A percentile compares a stretch with the other conserved stretches of the same genome.
Conservation (phyloP, 2,329 filamentous ascomycete genomes). For the Diaporthe aspalathi region DNA sequence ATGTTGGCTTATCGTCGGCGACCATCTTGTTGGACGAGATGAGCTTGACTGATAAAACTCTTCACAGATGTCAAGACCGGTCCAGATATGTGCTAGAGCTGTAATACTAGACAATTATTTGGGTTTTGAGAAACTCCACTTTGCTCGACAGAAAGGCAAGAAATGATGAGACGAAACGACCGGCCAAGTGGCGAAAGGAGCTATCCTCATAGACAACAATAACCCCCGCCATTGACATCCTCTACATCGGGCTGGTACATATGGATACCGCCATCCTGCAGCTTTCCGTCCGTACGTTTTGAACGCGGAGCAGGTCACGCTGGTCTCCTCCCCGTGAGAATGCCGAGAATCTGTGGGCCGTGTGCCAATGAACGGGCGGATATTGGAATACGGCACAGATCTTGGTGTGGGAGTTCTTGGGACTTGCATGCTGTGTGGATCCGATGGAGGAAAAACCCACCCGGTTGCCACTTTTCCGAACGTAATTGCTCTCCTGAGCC, state of each 20-base stretch:
- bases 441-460: conserved; percentile 12
- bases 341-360: conserved; percentile 28
- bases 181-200: background rate
- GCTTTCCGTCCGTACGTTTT: conserved; percentile 37
- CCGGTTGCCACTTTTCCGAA: conserved; percentile 26
- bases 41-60: conserved; percentile 33
- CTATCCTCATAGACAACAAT: background rate
- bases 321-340: conserved; percentile 19
- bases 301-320: conserved; percentile 14
- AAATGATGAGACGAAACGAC: background rate
- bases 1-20: conserved; percentile 57
- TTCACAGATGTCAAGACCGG: conserved; percentile 9
- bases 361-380: conserved; percentile 13
- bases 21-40: conserved; percentile 50
- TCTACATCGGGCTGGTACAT: conserved; percentile 27
- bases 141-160: background rate
- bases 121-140: too few relatives aligned
- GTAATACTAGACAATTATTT: conserved; percentile 6
- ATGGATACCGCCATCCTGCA: conserved; percentile 24
- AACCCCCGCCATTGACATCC: conserved; percentile 1
- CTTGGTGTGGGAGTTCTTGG: conserved; percentile 18
- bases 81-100: background rate
- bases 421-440: conserved; percentile 4
- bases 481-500: conserved; percentile 10
- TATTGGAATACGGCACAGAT: conserved; percentile 24